Evolutionary conservation across 2,329 filamentous ascomycete genomes (phyloP), one percentile per base, ranked within the genome.

Genomic region (Apiospora koreana): DNA sequence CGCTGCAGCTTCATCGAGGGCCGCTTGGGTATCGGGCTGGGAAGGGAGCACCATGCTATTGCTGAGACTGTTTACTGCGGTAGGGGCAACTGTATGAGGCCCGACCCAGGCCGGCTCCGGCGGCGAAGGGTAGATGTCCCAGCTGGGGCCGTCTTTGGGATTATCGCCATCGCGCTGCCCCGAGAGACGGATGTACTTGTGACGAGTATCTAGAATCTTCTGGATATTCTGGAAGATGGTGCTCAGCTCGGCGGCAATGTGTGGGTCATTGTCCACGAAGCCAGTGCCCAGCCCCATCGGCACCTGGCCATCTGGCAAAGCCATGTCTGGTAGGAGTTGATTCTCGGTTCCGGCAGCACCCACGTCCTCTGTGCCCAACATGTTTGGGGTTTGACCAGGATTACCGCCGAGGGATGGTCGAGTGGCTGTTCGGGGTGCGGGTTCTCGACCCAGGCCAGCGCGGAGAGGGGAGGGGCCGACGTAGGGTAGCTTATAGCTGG

Each of bases 201-300:
- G 91, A 71, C 96, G 90, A 50, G 95, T 86, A 75, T 98, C 94
- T 64, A 98, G 82, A n/a, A 98, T 89, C 74, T 92, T 92, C 79
- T 97, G 93, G 69, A 99, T 94, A 75, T 96, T 97, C 74, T 91
- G 91, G 76, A 97, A 98, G 74, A 99, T 98, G 25, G 90, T 88
- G 76, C 89, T 90, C 73, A 99, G 84, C 81, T 99, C 96, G 2
- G 92, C 87, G 1, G 94, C 94, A 74, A 98, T 92, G 68, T 92
- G 91, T 48, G 92, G 89, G 76, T 97, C 94, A 64, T 88, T 91
- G 69, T 92, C 88, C 62, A 90, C 90, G 75, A 92, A 89, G 10
- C 90, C 91, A 76, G 88, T 88, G 42, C 91, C 88, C 73, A 87
- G 85, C 3, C 89, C 89, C n/a, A 90, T 79, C 21, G 89, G 88